phyloP scores from a whole-genome alignment of 2,329 filamentous ascomycete genomes.

The Neonectria hederae region DNA sequence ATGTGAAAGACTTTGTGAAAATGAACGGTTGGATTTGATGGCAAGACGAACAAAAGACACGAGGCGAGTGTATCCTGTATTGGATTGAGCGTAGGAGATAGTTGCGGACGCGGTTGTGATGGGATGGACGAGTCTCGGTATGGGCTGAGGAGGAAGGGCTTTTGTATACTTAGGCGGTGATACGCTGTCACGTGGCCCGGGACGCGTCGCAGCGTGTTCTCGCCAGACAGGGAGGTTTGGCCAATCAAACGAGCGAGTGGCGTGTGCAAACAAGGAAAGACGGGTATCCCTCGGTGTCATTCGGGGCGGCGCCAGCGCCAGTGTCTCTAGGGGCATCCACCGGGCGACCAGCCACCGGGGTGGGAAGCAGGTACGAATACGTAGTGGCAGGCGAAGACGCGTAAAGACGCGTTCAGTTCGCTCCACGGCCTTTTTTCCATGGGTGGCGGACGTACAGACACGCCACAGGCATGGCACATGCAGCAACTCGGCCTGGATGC shows the following conservation, averaged over 20 bases:
- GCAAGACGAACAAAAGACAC: slow-evolving; percentile 23
- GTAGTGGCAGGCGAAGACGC: slow-evolving; percentile 25
- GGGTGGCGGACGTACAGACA: no score
- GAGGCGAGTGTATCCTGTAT: slow-evolving; percentile 31
- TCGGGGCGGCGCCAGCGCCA: slow-evolving; percentile 29
- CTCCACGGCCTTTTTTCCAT: slow-evolving; percentile 6
- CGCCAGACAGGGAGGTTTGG: slow-evolving; percentile 34
- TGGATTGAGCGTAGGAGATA: slow-evolving; percentile 28
- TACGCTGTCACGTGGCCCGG: slow-evolving; percentile 50
- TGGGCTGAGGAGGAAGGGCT: slow-evolving; percentile 45
- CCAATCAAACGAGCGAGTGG: slow-evolving; percentile 37
- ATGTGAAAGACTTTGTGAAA: slow-evolving; percentile 19
- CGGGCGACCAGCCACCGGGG: slow-evolving; percentile 36
- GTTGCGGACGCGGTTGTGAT: slow-evolving; percentile 45
- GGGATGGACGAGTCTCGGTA: slow-evolving; percentile 29
- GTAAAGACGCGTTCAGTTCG: slow-evolving; percentile 36
- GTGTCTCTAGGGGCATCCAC: slow-evolving; percentile 26
- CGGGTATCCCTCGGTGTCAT: slow-evolving; percentile 25
- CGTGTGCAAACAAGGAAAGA: slow-evolving; percentile 33
- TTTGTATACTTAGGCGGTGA: slow-evolving; percentile 51
- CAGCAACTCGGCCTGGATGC: background rate
- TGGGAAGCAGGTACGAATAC: slow-evolving; percentile 29
- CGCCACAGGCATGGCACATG: no score
- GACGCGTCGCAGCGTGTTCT: slow-evolving; percentile 49
- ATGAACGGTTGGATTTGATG: background rate